A percentile compares a stretch with the other conserved stretches of the same genome.
phyloP scores from a whole-genome alignment of 1,284 basidiomycete species.

The Naganishia liquefaciens region DNA sequence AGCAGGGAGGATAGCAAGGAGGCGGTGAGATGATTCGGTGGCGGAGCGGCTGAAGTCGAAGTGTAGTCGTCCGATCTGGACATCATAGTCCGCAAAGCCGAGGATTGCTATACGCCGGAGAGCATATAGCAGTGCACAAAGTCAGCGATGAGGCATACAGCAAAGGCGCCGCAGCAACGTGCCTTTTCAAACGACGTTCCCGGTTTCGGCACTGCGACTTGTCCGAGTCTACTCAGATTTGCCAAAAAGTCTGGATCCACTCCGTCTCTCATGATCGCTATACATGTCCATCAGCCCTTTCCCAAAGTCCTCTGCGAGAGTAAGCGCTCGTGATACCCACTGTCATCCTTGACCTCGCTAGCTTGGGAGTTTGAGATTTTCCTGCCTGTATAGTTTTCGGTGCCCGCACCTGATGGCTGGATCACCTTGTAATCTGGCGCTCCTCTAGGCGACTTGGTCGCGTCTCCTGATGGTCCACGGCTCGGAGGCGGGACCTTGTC shows the following conservation, averaged over 20 bases:
- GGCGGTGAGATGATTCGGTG: constrained; percentile 62
- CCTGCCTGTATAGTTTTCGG: constrained; percentile 36
- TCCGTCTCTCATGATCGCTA: constrained; percentile 68
- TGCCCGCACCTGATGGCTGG: constrained; percentile 31
- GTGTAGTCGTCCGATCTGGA: constrained; percentile 55
- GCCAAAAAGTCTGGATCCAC: constrained; percentile 73
- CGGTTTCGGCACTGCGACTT: constrained; percentile 67
- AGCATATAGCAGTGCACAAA: constrained; percentile 1
- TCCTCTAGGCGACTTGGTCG: constrained; percentile 30
- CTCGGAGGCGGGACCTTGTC: constrained; percentile 31
- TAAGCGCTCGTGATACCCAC: constrained; percentile 37
- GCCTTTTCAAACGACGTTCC: constrained; percentile 61
- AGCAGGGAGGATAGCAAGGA: constrained; percentile 64
- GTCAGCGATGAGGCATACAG: constrained; percentile 8
- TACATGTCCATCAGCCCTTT: background rate
- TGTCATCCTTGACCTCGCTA: constrained; percentile 51
- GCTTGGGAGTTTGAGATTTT: constrained; percentile 34
- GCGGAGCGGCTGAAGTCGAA: constrained; percentile 47
- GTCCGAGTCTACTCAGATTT: constrained; percentile 69
- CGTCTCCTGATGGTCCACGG: constrained; percentile 27
- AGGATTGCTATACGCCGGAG: constrained; percentile 39
- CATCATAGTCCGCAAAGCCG: constrained; percentile 47
- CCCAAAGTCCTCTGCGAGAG: background rate
- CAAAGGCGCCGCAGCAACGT: constrained; percentile 41
- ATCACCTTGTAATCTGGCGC: constrained; percentile 35